phyloP scores from a whole-genome alignment of 257 asterid species.

The Gentiana macrophylla region DNA sequence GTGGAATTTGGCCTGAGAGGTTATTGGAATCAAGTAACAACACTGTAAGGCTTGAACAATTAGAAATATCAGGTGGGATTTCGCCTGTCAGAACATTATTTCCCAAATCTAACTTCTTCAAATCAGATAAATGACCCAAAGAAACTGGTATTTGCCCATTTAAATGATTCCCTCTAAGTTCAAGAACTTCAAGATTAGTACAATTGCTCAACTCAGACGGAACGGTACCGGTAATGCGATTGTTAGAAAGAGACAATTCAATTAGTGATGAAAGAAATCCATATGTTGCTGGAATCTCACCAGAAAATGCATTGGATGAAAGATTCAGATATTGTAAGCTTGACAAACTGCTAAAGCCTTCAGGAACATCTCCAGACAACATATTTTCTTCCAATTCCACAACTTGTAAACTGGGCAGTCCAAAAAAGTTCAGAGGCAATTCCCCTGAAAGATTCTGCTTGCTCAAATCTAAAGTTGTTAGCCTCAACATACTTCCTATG shows the following conservation, averaged over 20 bases:
- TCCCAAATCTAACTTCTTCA: conserved; percentile 64
- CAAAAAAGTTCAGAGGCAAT: conserved; percentile 63
- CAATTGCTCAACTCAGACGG: conserved; percentile 60
- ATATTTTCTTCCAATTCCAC: conserved; percentile 56
- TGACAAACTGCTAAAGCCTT: conserved; percentile 80
- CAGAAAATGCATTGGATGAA: conserved; percentile 49
- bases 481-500: conserved; percentile 48
- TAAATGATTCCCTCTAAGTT: conserved; percentile 37
- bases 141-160: conserved; percentile 41
- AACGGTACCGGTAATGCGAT: conserved; percentile 37
- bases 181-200: conserved; percentile 41
- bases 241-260: conserved; percentile 42
- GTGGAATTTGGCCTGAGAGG: conserved; percentile 51
- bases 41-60: conserved; percentile 41
- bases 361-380: conserved; percentile 58
- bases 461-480: conserved; percentile 58
- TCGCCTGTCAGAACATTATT: conserved; percentile 41
- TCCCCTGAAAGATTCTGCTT: conserved; percentile 67
- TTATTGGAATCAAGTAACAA: conserved; percentile 51
- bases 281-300: conserved; percentile 51
- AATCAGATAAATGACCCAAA: conserved; percentile 34
- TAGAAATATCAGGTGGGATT: conserved; percentile 47
- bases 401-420: conserved; percentile 53
- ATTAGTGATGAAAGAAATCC: conserved; percentile 54
- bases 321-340: conserved; percentile 55